Evolutionary conservation across 345 rosid genomes (phyloP).

Genomic region (Raphanus sativus): DNA sequence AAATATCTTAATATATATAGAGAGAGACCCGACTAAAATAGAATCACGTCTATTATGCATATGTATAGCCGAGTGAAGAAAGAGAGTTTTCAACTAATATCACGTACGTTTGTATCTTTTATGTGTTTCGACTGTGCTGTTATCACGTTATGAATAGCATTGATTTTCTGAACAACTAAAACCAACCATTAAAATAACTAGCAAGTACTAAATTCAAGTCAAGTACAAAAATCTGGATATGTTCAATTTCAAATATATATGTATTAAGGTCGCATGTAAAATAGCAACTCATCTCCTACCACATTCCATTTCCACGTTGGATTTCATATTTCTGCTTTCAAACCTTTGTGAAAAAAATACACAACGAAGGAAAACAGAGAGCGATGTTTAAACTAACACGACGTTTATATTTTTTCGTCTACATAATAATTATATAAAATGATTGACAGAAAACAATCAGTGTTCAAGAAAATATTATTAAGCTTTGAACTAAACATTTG

Average conservation of each 20-base stretch:
- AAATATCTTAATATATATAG: not conserved
- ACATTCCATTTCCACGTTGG: constrained; percentile 13
- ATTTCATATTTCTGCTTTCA: not conserved
- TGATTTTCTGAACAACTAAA: not conserved
- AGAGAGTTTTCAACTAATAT: too few species aligned
- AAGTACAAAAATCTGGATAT: not conserved
- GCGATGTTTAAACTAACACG: constrained; percentile 4
- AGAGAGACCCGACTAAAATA: not conserved
- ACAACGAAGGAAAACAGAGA: not conserved
- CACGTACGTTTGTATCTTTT: too few species aligned
- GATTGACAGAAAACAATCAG: not conserved
- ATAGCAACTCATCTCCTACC: constrained; percentile 1
- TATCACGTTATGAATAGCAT: not conserved
- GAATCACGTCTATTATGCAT: not conserved
- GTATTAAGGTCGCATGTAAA: not conserved
- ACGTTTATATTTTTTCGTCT: not conserved
- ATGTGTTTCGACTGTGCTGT: not conserved
- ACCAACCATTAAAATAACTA: not conserved
- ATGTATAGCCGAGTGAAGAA: not conserved
- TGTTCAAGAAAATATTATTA: not conserved
- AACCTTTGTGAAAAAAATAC: not conserved
- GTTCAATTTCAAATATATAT: not conserved
- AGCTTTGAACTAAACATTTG: not conserved
- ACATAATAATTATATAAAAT: not conserved
- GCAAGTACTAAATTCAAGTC: not conserved